These are phyloP conservation scores for Syncephalastrum sp. DNA, from an alignment of 371 early-diverging fungal species.

Conservation along the genomic window DNA sequence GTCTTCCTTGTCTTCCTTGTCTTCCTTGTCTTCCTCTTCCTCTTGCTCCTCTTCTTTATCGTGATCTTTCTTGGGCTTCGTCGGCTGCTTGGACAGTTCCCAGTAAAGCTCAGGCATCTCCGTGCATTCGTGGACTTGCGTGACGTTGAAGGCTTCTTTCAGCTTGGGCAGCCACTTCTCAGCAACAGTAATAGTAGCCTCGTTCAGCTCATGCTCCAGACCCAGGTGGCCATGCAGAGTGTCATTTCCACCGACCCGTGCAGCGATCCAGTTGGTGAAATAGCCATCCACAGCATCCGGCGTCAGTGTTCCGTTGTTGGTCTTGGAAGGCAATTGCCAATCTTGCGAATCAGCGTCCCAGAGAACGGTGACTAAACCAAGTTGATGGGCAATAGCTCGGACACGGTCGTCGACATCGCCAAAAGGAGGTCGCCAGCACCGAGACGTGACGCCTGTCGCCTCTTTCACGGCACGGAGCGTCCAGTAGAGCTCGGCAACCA, in stretches of 20 bases:
- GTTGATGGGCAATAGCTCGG: constrained; percentile 36
- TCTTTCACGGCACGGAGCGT: constrained; percentile 46
- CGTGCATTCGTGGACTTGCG: constrained; percentile 46
- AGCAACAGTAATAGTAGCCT: constrained; percentile 33
- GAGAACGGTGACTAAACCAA: constrained; percentile 36
- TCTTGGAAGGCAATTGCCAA: constrained; percentile 25
- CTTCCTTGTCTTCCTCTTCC: neutral
- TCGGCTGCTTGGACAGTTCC: constrained; percentile 20
- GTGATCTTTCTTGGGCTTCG: neutral
- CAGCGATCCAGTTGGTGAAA: constrained; percentile 41
- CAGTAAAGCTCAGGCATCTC: constrained; percentile 44
- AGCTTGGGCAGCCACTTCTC: constrained; percentile 49
- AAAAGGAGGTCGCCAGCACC: constrained; percentile 53
- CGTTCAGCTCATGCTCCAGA: constrained; percentile 52
- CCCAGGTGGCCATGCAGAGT: constrained; percentile 43
- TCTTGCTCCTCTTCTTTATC: neutral
- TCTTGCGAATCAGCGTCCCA: constrained; percentile 36
- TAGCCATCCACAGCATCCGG: constrained; percentile 29
- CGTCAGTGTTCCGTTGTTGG: constrained; percentile 15
- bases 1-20: neutral
- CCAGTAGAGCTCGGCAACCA: constrained; percentile 55
- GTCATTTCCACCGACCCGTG: constrained; percentile 20
- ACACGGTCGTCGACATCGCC: constrained; percentile 52
- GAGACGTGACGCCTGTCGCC: constrained; percentile 41
- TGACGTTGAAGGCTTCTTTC: constrained; percentile 35